These are phyloP conservation scores for Rhododendron kiyosumense DNA, from an alignment of 148 eudicot species.

Conservation along the genomic window DNA sequence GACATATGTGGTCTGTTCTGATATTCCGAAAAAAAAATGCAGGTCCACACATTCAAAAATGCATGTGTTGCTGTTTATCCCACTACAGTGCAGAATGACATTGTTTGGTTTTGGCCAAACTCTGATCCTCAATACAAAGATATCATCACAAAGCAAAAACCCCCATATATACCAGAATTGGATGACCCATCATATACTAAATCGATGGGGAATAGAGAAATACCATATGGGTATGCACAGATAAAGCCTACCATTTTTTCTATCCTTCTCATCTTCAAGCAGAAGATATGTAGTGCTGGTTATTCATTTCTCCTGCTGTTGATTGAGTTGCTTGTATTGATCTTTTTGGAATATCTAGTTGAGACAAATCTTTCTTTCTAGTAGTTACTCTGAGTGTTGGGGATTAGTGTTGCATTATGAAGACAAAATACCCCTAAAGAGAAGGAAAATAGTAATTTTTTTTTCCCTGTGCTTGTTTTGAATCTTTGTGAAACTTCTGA, in stretches of 20 bases:
- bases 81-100: conserved; percentile 58
- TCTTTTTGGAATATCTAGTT: neutral
- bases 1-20: neutral
- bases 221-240: conserved; percentile 59
- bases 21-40: conserved; percentile 10
- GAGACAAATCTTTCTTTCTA: neutral
- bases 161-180: conserved; percentile 63
- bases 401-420: neutral
- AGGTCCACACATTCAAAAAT: conserved; percentile 62
- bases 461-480: neutral
- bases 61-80: conserved; percentile 81
- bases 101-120: conserved; percentile 91
- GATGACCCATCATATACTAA: conserved; percentile 70
- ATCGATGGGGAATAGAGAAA: conserved; percentile 53
- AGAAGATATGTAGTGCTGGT: neutral
- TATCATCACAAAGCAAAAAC: conserved; percentile 40
- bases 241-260: neutral
- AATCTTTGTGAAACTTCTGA: neutral
- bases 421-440: neutral
- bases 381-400: neutral
- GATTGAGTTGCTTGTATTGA: neutral
- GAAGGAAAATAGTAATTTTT: neutral
- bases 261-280: neutral
- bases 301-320: neutral
- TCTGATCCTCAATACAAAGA: conserved; percentile 45